Base-by-base conservation (phyloP, 1,284 basidiomycete species). In the Cutaneotrichosporon sp. region DNA sequence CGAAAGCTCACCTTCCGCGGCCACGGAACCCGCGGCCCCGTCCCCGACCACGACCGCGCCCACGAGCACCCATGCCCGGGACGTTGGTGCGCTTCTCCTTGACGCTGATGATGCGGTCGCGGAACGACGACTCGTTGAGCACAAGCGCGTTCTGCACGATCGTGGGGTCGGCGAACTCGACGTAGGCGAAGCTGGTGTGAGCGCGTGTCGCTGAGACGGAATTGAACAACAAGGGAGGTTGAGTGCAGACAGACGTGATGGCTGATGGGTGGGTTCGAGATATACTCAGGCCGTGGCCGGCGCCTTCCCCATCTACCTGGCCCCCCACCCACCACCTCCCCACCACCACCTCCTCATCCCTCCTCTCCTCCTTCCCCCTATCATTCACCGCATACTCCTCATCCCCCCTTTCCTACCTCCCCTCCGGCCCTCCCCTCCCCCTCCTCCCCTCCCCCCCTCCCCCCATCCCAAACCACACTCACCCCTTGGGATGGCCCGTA, bases 401-500 rank as follows among this genome's bases (percentile, higher is more conserved):
- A 7, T 11, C 56, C n/a, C 40, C 26, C n/a, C 10, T 14, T 26
- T 34, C 30, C 5, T 5, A 34, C 5, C 16, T 40, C 49, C 5
- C 40, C 21, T 4, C 4, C 31, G 7, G 16, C 50, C 50, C 34
- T 4, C 13, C 38, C 10, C 52, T 18, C 9, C 36, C 50, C 3
- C 49, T 26, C 38, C 38, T 40, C 38, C 18, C 6, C 5, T 53
- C 31, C 18, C 14, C 10, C 32, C 36, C 40, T 21, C 6, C 10
- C 31, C 7, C 59, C 9, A 9, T 3, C 31, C 26, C 26, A 26
- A 26, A 26, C 26, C 26, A 26, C 6, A 82, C 88, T 67, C 71
- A 95, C 92, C 96, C 97, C 87, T 98, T 99, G 49, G 97, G 96
- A 84, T 98, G 96, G 52, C 97, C 97, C 18, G 96, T 98, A 81